Evolutionary conservation across 1,139 yeast genomes (phyloP).

Genomic region (Geotrichum bryndzae): DNA sequence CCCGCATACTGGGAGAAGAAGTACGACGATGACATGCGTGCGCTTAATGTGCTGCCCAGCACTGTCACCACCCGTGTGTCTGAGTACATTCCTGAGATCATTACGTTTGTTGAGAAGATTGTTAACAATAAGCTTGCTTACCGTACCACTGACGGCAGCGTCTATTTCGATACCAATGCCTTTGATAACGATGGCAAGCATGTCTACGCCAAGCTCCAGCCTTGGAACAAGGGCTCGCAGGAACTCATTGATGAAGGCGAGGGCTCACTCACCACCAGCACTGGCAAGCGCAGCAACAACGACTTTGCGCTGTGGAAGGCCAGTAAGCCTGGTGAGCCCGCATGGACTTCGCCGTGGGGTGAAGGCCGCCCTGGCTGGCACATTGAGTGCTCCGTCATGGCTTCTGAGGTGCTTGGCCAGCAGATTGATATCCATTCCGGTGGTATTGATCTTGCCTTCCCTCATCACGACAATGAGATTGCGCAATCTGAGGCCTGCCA

Average conservation of each 20-base stretch:
- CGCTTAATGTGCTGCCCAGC: constrained; percentile 77
- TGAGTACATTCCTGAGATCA: constrained; percentile 90
- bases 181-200: constrained; percentile 72
- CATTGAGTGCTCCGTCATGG: constrained; percentile 98
- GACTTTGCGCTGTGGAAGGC: constrained; percentile 98
- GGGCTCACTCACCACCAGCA: constrained; percentile 63
- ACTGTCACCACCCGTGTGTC: constrained; percentile 91
- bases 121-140: constrained; percentile 79
- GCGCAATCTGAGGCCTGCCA: constrained; percentile 96
- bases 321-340: constrained; percentile 95
- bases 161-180: constrained; percentile 82
- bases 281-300: constrained; percentile 62
- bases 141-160: constrained; percentile 77
- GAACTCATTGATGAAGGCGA: constrained; percentile 91
- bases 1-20: constrained; percentile 88
- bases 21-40: constrained; percentile 79
- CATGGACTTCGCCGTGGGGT: constrained; percentile 96
- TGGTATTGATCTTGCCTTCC: constrained; percentile 95
- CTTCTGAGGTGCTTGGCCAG: constrained; percentile 77
- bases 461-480: constrained; percentile 97
- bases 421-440: constrained; percentile 94
- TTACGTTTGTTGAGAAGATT: constrained; percentile 68
- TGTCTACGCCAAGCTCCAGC: constrained; percentile 87
- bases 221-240: constrained; percentile 91
- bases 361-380: constrained; percentile 99